Base-by-base conservation (phyloP, 306 rosid genomes). In the Pterocarpus macrocarpus region DNA sequence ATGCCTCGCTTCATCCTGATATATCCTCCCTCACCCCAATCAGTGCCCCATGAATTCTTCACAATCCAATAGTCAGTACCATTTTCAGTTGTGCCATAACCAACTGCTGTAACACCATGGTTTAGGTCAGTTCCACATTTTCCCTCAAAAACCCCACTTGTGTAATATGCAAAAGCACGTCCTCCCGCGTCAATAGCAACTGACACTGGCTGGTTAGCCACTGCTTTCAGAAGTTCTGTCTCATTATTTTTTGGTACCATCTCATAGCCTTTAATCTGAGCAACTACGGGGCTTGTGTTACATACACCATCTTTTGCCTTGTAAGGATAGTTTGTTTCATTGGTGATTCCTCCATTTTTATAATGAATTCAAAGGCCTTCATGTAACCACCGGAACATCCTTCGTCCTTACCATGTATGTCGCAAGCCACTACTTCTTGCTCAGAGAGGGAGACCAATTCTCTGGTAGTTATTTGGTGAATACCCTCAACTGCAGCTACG, bases 391-490 rank as follows among this genome's bases (percentile, higher is more conserved):
- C 81, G 0, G 13, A 4, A 32, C 87, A 79, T 38, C 81, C 81
- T 1, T 59, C 0, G 38, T 32, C 47, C 13, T 7, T 11, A 45
- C 50, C 71, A 34, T 47, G 49, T 3, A n/a, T 52, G 22, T 52
- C 87, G 74, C 84, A 84, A 34, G 74, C 84, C 7, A 84, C 77
- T 2, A 84, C 28, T 3, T 84, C 78, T 61, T 84, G 84, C 74
- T 59, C 84, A 0, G 84, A 74, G 5, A 79, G 72, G 4, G 84
- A 74, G 1, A 84, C 75, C 15, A 84, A 38, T n/a, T 33, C 65
- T 2, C 87, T 69, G 1, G 39, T 84, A 0, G 35, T 67, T 32
- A 74, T 5, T 52, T 79, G 53, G 57, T 57, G 47, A 4, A 78
- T 55, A 0, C 86, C 86, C 34, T 78, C 83, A 2, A 59, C 64